Evolutionary conservation across 2,329 filamentous ascomycete species (phyloP).

Genomic region (Westerdykella ornata): DNA sequence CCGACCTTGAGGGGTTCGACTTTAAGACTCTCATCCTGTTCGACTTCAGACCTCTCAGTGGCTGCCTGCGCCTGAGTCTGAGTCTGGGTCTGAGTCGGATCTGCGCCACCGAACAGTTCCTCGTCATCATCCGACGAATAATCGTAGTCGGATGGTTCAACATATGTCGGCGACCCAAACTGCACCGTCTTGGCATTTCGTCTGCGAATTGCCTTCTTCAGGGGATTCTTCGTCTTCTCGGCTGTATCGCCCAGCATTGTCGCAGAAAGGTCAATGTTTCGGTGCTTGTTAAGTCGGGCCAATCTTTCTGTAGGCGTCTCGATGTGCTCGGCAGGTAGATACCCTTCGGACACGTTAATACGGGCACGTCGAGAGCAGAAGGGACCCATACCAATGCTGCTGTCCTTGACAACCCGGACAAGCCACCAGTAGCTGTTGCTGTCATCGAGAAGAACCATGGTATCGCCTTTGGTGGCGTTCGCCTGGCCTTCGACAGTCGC

Average conservation of each 20-base stretch:
- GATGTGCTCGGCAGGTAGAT: slow-evolving; percentile 94
- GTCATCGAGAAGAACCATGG: slow-evolving; percentile 95
- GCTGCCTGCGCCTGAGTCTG: slow-evolving; percentile 15
- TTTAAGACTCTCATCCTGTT: slow-evolving; percentile 33
- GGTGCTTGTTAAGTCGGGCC: slow-evolving; percentile 91
- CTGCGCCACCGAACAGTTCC: slow-evolving; percentile 33
- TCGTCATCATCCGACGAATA: slow-evolving; percentile 73
- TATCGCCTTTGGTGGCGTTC: slow-evolving; percentile 96
- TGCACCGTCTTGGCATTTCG: slow-evolving; percentile 80
- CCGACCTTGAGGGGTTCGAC: slow-evolving; percentile 37
- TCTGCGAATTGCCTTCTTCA: slow-evolving; percentile 76
- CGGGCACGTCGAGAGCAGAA: not conserved
- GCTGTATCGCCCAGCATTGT: slow-evolving; percentile 66
- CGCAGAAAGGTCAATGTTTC: slow-evolving; percentile 81
- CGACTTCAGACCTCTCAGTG: slow-evolving; percentile 36
- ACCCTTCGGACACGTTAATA: slow-evolving; percentile 53
- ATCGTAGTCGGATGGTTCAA: slow-evolving; percentile 80
- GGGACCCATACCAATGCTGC: slow-evolving; percentile 66
- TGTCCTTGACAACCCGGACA: slow-evolving; percentile 93
- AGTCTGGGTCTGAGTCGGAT: slow-evolving; percentile 27
- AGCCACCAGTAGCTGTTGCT: slow-evolving; percentile 99
- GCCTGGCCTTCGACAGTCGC: slow-evolving; percentile 97
- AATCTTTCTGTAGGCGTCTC: slow-evolving; percentile 94
- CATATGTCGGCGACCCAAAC: slow-evolving; percentile 77
- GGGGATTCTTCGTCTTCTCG: slow-evolving; percentile 73